phyloP scores from a whole-genome alignment of 2,329 filamentous ascomycete genomes.

The Sarocladiaceae sp. region DNA sequence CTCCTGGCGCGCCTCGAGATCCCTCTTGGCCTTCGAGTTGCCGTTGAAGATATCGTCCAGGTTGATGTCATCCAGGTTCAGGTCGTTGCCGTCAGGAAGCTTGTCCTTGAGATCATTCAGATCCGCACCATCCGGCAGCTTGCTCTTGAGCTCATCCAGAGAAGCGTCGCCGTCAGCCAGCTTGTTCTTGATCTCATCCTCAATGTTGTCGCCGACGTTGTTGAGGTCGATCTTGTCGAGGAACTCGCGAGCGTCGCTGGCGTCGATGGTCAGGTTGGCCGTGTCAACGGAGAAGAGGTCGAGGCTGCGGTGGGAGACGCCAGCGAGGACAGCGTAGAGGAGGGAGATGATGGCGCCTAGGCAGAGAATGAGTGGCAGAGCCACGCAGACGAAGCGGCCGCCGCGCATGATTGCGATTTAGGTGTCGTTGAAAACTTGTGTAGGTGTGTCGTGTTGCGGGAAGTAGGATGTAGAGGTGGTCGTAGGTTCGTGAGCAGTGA shows the following conservation, averaged over 20 bases:
- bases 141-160: conserved; percentile 8
- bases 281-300: conserved; percentile 58
- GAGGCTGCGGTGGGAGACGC: conserved; percentile 48
- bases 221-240: conserved; percentile 18
- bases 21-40: conserved; percentile 13
- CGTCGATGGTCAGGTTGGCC: conserved; percentile 49
- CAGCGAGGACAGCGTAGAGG: conserved; percentile 49
- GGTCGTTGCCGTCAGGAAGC: conserved; percentile 11
- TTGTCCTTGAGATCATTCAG: conserved; percentile 28
- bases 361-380: conserved; percentile 77
- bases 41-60: conserved; percentile 17
- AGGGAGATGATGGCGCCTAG: conserved; percentile 68
- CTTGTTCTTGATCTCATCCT: conserved; percentile 14
- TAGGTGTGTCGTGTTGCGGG: conserved; percentile 1
- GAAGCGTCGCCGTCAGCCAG: conserved; percentile 13
- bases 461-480: background rate
- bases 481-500: no score
- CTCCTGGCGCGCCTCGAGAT: conserved; percentile 18
- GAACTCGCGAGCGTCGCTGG: conserved; percentile 19
- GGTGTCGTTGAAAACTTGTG: background rate
- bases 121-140: conserved; percentile 22
- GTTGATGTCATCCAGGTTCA: conserved; percentile 19
- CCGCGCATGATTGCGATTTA: conserved; percentile 44
- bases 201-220: conserved; percentile 13
- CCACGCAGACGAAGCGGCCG: conserved; percentile 80